These are phyloP conservation scores for Alternaria brassicicola DNA, from an alignment of 2,329 filamentous ascomycete genomes.

Conservation along the genomic window DNA sequence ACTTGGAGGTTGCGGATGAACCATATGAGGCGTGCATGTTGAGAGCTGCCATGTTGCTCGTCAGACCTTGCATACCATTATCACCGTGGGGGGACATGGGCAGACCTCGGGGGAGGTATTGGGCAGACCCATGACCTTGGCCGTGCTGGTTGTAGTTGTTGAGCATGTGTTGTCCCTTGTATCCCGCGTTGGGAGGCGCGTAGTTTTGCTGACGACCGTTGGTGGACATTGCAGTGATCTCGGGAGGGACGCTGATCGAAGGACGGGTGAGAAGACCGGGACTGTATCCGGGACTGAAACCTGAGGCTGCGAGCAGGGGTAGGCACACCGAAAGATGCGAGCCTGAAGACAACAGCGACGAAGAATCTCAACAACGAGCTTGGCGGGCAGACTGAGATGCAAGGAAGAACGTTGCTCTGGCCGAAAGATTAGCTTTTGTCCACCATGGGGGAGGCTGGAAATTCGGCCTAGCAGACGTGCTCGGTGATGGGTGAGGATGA, in stretches of 20 bases:
- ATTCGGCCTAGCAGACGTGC: not conserved
- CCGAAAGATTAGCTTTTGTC: constrained; percentile 18
- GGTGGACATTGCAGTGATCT: constrained; percentile 32
- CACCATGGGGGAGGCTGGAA: not conserved
- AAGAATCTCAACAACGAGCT: constrained; percentile 23
- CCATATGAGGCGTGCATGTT: constrained; percentile 46
- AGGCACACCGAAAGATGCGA: constrained; percentile 12
- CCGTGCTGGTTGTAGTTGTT: constrained; percentile 35
- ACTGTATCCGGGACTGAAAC: constrained; percentile 1
- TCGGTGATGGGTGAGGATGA: constrained; percentile 32
- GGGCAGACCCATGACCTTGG: constrained; percentile 40
- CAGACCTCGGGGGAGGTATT: constrained; percentile 47
- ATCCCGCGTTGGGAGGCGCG: constrained; percentile 28
- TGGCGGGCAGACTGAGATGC: constrained; percentile 36
- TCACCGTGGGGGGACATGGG: constrained; percentile 42
- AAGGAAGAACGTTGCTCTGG: constrained; percentile 41
- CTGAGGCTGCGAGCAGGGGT: constrained; percentile 10
- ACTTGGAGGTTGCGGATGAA: constrained; percentile 41
- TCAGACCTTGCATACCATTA: constrained; percentile 40
- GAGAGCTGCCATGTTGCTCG: constrained; percentile 45
- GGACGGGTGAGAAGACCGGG: constrained; percentile 1
- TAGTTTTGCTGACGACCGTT: constrained; percentile 43
- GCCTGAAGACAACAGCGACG: constrained; percentile 13
- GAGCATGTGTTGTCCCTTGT: constrained; percentile 44
- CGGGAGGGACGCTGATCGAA: constrained; percentile 1